A percentile compares a stretch with the other conserved stretches of the same genome.
These are phyloP conservation scores for Cadophora sp. DNA, from an alignment of 2,329 filamentous ascomycete species.

Conservation along the genomic window DNA sequence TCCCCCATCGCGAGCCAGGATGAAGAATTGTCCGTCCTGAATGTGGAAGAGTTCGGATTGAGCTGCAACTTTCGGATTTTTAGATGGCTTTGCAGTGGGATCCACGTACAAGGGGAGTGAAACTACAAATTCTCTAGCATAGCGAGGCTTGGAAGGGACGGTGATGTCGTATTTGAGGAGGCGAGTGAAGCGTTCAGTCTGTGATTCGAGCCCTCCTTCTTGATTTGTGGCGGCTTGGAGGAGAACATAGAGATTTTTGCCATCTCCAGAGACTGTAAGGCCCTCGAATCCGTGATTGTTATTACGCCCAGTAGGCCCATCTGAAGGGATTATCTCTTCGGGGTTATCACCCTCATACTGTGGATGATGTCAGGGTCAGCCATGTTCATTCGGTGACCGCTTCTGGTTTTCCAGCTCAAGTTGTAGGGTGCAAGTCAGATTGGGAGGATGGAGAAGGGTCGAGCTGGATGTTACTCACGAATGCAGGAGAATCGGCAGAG, in stretches of 20 bases:
- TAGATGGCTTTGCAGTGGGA: slow-evolving; percentile 48
- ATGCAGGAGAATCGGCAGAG: slow-evolving; percentile 67
- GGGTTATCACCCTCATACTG: slow-evolving; percentile 53
- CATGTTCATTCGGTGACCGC: too few species aligned
- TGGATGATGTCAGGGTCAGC: not conserved
- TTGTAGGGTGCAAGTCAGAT: too few species aligned
- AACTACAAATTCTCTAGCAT: slow-evolving; percentile 69
- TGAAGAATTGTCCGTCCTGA: slow-evolving; percentile 67
- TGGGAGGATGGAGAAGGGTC: too few species aligned
- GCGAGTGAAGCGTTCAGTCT: slow-evolving; percentile 62
- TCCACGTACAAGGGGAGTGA: slow-evolving; percentile 65
- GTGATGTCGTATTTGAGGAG: slow-evolving; percentile 70
- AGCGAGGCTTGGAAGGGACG: slow-evolving; percentile 49
- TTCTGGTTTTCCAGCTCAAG: too few species aligned
- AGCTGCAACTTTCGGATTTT: slow-evolving; percentile 61
- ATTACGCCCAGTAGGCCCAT: slow-evolving; percentile 66
- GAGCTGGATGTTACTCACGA: slow-evolving; percentile 34
- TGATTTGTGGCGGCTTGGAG: slow-evolving; percentile 70
- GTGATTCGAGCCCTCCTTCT: slow-evolving; percentile 63
- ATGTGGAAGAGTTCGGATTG: slow-evolving; percentile 74
- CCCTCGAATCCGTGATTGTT: slow-evolving; percentile 83
- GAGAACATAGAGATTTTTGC: slow-evolving; percentile 68
- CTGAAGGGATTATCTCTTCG: slow-evolving; percentile 53
- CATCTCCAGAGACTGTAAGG: slow-evolving; percentile 66
- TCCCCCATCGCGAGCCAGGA: slow-evolving; percentile 68